Percentiles rank a stretch among this genome's conserved stretches.
These are phyloP conservation scores for Cyberlindnera japonica DNA, from an alignment of 805 yeast genomes.

Conservation along the genomic window DNA sequence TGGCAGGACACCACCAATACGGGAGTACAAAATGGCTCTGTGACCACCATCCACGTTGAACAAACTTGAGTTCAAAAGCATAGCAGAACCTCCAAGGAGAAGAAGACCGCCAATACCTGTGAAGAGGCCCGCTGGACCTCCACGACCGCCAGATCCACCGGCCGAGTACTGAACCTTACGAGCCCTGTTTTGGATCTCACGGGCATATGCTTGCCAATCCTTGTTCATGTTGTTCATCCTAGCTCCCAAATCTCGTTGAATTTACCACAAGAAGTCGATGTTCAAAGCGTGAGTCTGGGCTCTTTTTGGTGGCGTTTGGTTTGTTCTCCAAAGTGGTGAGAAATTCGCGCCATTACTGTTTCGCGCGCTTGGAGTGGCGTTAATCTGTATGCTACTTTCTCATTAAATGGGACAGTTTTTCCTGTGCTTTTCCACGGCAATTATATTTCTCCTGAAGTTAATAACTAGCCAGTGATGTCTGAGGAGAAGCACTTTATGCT, in stretches of 20 bases:
- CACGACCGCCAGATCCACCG: constrained; percentile 37
- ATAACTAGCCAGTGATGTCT: not conserved
- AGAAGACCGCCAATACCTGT: constrained; percentile 63
- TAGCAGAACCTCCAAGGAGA: constrained; percentile 53
- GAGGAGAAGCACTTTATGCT: constrained; percentile 22
- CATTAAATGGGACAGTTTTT: too few species aligned
- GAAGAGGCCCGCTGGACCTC: constrained; percentile 49
- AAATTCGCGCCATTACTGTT: too few species aligned
- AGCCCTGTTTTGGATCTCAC: constrained; percentile 44
- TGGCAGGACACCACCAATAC: constrained; percentile 80
- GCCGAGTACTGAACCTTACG: constrained; percentile 37
- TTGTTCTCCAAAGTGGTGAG: too few species aligned
- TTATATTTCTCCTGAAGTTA: too few species aligned
- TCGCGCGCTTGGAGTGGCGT: too few species aligned
- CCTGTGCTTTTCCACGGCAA: too few species aligned
- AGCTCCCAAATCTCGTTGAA: too few species aligned
- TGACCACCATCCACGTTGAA: constrained; percentile 98
- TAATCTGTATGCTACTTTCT: too few species aligned
- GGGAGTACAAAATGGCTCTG: constrained; percentile 90
- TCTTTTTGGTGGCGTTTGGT: too few species aligned
- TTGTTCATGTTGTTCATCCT: constrained; percentile 31
- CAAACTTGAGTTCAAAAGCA: constrained; percentile 51
- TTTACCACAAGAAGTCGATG: too few species aligned
- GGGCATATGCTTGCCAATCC: constrained; percentile 52
- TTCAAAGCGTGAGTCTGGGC: too few species aligned